phyloP scores from a whole-genome alignment of 805 yeast species.

The Cyberlindnera xishuangbannaensis region DNA sequence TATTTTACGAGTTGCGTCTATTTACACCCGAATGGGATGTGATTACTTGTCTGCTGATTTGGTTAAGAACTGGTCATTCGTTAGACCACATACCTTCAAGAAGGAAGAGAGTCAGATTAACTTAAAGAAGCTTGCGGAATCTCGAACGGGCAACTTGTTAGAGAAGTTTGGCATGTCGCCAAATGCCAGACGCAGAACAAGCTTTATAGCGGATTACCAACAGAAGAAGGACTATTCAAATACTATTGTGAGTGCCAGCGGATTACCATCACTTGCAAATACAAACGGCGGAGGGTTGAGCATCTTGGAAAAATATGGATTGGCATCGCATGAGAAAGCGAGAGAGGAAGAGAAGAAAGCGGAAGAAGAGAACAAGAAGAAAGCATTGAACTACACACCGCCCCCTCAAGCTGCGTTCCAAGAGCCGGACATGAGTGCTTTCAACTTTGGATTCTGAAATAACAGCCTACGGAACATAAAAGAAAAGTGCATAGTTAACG shows the following conservation, averaged over 20 bases:
- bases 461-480: too few species aligned
- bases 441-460: conserved; percentile 41
- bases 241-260: neutral
- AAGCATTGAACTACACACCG: conserved; percentile 10
- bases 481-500: too few species aligned
- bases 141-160: conserved; percentile 11
- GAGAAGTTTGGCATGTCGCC: conserved; percentile 25
- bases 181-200: conserved; percentile 19
- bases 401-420: conserved; percentile 54
- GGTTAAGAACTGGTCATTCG: conserved; percentile 64
- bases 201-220: conserved; percentile 8
- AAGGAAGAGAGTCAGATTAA: conserved; percentile 12
- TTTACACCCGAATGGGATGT: conserved; percentile 88
- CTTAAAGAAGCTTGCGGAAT: conserved; percentile 4
- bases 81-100: conserved; percentile 18
- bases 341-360: conserved; percentile 14
- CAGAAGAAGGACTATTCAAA: conserved; percentile 1
- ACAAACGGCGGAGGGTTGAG: conserved; percentile 11
- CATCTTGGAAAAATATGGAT: conserved; percentile 25
- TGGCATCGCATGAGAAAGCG: conserved; percentile 17
- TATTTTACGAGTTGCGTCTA: conserved; percentile 54
- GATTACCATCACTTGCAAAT: neutral
- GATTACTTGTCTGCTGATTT: conserved; percentile 65
- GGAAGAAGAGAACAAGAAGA: conserved; percentile 6
- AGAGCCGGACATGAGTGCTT: conserved; percentile 76